Evolutionary conservation across 2,329 filamentous ascomycete species (phyloP).

Genomic region (Exophiala sp.): DNA sequence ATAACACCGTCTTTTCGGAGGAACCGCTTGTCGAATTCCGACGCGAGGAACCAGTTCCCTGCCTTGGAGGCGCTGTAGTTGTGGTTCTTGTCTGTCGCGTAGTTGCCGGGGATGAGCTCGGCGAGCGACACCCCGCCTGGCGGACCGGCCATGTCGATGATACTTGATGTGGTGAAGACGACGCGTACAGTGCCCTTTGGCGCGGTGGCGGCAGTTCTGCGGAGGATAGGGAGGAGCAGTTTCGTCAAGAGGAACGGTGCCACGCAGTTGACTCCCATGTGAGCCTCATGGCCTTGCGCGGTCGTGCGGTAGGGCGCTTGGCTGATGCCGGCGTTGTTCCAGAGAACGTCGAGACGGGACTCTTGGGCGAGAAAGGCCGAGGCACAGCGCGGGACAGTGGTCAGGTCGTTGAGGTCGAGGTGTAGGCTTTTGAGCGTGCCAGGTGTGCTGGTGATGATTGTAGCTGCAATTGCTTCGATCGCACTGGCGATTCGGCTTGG

Average conservation of each 20-base stretch:
- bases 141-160: neutral
- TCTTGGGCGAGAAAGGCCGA: conserved; percentile 37
- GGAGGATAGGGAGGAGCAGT: no score
- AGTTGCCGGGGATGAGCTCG: neutral
- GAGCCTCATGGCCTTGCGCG: neutral
- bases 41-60: conserved; percentile 16
- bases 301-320: conserved; percentile 30
- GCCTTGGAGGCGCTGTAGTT: conserved; percentile 11
- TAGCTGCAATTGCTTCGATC: no score
- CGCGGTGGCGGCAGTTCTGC: neutral
- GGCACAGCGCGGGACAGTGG: conserved; percentile 36
- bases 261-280: no score
- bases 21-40: conserved; percentile 22
- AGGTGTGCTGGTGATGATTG: no score
- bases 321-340: conserved; percentile 35
- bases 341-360: conserved; percentile 38
- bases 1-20: conserved; percentile 14
- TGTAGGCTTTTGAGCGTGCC: conserved; percentile 36
- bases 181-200: conserved; percentile 32
- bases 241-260: no score
- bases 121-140: conserved; percentile 1
- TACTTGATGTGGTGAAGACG: neutral
- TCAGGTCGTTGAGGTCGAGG: conserved; percentile 39
- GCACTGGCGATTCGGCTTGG: no score
- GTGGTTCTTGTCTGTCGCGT: neutral